phyloP scores from a whole-genome alignment of 345 rosid genomes.

The Bretschneidera sinensis region DNA sequence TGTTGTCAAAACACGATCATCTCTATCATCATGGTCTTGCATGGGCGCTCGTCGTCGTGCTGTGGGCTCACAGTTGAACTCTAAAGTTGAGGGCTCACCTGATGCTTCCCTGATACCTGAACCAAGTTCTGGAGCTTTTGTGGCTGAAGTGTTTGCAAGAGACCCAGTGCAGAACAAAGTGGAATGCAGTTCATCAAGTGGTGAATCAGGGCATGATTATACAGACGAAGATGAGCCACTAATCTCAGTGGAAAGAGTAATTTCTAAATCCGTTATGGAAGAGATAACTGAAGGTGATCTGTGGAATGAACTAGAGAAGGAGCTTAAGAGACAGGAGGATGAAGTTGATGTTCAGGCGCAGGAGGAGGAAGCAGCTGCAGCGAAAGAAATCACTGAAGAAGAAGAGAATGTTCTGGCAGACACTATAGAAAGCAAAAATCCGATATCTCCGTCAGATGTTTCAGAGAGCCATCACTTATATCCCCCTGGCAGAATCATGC shows the following conservation, averaged over 20 bases:
- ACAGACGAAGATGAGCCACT: constrained; percentile 72
- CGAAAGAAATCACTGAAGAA: constrained; percentile 67
- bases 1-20: constrained; percentile 70
- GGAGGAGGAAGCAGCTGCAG: constrained; percentile 80
- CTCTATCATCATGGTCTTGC: constrained; percentile 86
- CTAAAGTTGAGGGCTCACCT: constrained; percentile 39
- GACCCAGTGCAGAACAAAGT: constrained; percentile 26
- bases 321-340: constrained; percentile 61
- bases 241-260: constrained; percentile 33
- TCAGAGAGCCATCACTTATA: constrained; percentile 66
- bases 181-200: constrained; percentile 32
- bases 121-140: constrained; percentile 39
- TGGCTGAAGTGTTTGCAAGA: constrained; percentile 26
- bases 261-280: constrained; percentile 34
- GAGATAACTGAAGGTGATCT: constrained; percentile 65
- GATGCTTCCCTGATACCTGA: constrained; percentile 45
- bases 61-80: constrained; percentile 34
- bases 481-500: constrained; percentile 88
- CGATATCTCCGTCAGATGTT: constrained; percentile 37
- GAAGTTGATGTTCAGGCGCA: constrained; percentile 48
- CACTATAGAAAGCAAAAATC: constrained; percentile 31
- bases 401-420: constrained; percentile 56
- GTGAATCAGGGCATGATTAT: constrained; percentile 46
- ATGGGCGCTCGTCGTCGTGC: constrained; percentile 83
- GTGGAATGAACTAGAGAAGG: constrained; percentile 86